Percentiles rank a stretch among this genome's conserved stretches.
phyloP scores from a whole-genome alignment of 805 yeast genomes.

The Hanseniaspora pseudoguilliermondii region DNA sequence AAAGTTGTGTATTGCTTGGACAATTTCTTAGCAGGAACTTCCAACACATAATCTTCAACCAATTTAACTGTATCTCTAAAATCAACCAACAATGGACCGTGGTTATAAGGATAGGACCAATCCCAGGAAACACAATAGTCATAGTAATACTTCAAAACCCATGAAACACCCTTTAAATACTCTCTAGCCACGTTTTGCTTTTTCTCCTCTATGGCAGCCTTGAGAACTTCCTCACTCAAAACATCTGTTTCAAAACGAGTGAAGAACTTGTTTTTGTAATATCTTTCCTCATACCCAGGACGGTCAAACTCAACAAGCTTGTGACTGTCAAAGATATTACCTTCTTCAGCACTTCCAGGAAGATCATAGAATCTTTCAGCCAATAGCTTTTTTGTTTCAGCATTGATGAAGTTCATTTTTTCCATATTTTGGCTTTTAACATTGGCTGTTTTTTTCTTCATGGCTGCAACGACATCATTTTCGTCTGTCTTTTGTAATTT shows the following conservation, averaged over 20 bases:
- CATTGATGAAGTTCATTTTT: slow-evolving; percentile 12
- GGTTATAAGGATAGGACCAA: slow-evolving; percentile 95
- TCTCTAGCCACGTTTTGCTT: slow-evolving; percentile 50
- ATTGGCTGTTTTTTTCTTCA: slow-evolving; percentile 33
- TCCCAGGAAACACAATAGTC: slow-evolving; percentile 99
- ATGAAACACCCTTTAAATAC: slow-evolving; percentile 90
- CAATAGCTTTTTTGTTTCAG: slow-evolving; percentile 17
- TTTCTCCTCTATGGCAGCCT: slow-evolving; percentile 39
- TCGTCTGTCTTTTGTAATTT: slow-evolving; percentile 25
- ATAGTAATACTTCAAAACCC: slow-evolving; percentile 87
- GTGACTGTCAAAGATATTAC: slow-evolving; percentile 30
- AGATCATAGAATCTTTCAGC: slow-evolving; percentile 14
- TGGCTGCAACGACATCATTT: slow-evolving; percentile 40
- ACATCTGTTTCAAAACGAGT: slow-evolving; percentile 31
- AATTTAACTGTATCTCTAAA: slow-evolving; percentile 42
- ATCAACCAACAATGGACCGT: slow-evolving; percentile 95
- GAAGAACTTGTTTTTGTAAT: slow-evolving; percentile 62
- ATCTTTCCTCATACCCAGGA: slow-evolving; percentile 74
- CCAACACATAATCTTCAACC: not conserved
- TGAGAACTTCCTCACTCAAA: not conserved
- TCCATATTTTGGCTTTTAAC: slow-evolving; percentile 14
- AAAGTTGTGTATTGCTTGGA: slow-evolving; percentile 28
- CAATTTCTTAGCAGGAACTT: not conserved
- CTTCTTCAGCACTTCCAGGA: slow-evolving; percentile 18
- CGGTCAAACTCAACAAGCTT: slow-evolving; percentile 61